Conservation (phyloP, 1,284 basidiomycete species). For the Puccinia horiana region DNA sequence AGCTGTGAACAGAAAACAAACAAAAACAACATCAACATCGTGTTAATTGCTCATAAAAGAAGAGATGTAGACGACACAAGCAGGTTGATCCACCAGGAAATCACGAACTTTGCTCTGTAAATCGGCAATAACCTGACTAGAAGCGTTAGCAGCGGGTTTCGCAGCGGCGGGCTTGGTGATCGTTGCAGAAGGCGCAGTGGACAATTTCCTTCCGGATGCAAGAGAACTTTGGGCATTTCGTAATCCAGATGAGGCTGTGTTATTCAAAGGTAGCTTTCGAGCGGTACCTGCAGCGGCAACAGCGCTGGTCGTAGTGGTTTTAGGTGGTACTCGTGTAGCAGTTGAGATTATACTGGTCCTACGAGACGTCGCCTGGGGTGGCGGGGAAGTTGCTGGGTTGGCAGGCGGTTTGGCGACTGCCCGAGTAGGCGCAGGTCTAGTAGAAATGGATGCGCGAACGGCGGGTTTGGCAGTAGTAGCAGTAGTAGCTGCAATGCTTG, state of each 20-base stretch:
- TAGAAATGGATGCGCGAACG: background rate
- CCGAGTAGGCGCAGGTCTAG: background rate
- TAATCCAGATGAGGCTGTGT: constrained; percentile 15
- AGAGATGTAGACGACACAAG: background rate
- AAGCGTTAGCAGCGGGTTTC: background rate
- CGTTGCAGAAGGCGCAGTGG: constrained; percentile 26
- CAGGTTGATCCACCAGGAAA: background rate
- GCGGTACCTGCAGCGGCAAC: constrained; percentile 8
- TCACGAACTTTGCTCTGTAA: constrained; percentile 31
- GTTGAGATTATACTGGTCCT: constrained; percentile 22
- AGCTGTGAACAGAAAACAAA: background rate
- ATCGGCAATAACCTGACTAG: constrained; percentile 10
- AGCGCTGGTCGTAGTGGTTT: constrained; percentile 22
- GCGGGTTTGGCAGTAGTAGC: background rate
- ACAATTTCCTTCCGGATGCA: constrained; percentile 17
- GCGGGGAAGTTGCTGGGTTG: background rate
- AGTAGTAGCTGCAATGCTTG: background rate
- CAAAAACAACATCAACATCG: background rate
- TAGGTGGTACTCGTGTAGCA: constrained; percentile 9
- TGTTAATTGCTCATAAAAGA: background rate
- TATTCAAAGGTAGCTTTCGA: constrained; percentile 13
- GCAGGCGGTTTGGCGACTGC: constrained; percentile 4
- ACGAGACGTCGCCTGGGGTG: background rate
- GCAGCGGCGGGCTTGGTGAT: background rate
- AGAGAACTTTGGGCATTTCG: background rate